Percentiles rank a stretch among this genome's conserved stretches.
phyloP scores from a whole-genome alignment of 1,284 basidiomycete genomes.

The Pholiota adiposa region DNA sequence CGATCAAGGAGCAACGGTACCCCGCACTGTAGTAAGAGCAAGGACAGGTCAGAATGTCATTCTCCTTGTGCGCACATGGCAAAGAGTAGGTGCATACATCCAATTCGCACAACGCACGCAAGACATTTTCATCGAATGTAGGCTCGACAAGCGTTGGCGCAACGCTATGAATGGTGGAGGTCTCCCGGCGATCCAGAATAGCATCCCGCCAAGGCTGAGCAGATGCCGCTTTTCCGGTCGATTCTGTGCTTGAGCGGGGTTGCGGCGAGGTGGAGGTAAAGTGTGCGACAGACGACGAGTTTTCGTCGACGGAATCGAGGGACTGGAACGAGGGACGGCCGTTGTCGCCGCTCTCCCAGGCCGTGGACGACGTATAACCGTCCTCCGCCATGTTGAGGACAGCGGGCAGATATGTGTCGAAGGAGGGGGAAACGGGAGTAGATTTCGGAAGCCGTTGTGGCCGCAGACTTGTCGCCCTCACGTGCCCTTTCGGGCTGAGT shows the following conservation, averaged over 20 bases:
- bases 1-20: slow-evolving; percentile 91
- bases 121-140: slow-evolving; percentile 89
- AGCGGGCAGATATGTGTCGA: slow-evolving; percentile 5
- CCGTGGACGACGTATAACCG: slow-evolving; percentile 49
- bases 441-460: neutral
- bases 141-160: slow-evolving; percentile 69
- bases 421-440: neutral
- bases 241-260: slow-evolving; percentile 59
- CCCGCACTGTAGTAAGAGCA: slow-evolving; percentile 67
- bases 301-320: slow-evolving; percentile 41
- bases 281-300: slow-evolving; percentile 29
- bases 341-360: slow-evolving; percentile 56
- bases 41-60: slow-evolving; percentile 15
- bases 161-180: slow-evolving; percentile 38
- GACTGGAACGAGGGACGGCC: slow-evolving; percentile 41
- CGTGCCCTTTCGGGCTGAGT: too few species aligned
- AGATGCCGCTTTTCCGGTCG: slow-evolving; percentile 45
- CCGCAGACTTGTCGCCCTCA: neutral
- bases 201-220: slow-evolving; percentile 54
- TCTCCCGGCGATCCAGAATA: slow-evolving; percentile 39
- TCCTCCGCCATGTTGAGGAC: slow-evolving; percentile 55
- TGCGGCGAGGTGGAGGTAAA: slow-evolving; percentile 49
- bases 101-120: slow-evolving; percentile 88
- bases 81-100: slow-evolving; percentile 87
- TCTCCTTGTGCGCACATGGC: slow-evolving; percentile 9